Base-by-base conservation (phyloP, 1,139 yeast species). In the Pneumocystis sp. region DNA sequence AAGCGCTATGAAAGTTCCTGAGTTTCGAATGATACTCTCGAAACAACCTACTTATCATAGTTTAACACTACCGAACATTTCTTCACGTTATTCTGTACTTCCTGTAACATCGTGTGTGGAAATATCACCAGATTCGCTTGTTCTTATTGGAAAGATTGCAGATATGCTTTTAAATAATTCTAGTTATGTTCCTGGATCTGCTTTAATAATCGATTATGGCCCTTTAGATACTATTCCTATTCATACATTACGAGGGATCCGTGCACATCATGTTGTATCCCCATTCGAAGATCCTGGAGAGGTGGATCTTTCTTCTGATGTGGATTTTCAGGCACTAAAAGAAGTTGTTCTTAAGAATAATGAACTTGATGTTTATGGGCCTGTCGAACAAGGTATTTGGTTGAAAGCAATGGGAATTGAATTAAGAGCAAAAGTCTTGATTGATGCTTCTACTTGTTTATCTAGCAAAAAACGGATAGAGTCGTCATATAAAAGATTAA, bases 221-320 rank as follows among this genome's bases (percentile, higher is more conserved):
- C 82, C 86, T 2, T 76, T 78, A 2, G 76, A 77, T 3, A 81
- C 83, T 0, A 80, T 87, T 19, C 95, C 95, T 1, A 82, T 82
- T 42, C 84, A 85, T 71, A 80, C 91, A 0, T 77, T 89, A 59
- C 79, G 96, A 62, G 96, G 90, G 0, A 88, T 89, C 67, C 81
- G 82, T 70, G 78, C 83, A 70, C 96, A 89, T 73, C 81, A 83
- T 70, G 81, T 89, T 70, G 93, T 87, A 0, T 83, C 86, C n/a
- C 96, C 96, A 0, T 86, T 87, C 69, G 78, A 75, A 40, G 78
- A 79, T 39, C 95, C 95, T 0, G 96, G 96, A 2, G 83, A 83
- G 61, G 91, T 87, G 3, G 96, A 89, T 75, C 78, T 89, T 62
- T 87, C 96, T 0, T 85, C 87, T 0, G 95, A 89, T 72, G 96